Base-by-base conservation (phyloP, 805 yeast species). In the Zygoascus bituminiphila region DNA sequence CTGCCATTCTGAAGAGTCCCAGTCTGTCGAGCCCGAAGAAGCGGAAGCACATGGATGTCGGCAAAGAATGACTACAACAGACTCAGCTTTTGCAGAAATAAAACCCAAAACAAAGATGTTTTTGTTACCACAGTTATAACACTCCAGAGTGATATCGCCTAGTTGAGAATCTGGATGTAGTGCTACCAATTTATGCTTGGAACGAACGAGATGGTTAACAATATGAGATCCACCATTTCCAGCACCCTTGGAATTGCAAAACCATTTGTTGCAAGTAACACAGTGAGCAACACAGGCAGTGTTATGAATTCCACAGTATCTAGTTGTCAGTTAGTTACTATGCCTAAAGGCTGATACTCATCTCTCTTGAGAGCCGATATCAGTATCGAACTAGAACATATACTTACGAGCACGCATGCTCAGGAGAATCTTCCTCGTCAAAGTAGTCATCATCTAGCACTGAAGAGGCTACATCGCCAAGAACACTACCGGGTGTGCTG, bases 1-100 rank as follows among this genome's bases (percentile, higher is more conserved):
- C 59, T 83, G 87, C 97, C 97, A 89, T 51, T 84, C 83, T 38
- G 73, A 76, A 0, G 89, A 81, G 58, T 88, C 95, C 97, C 96
- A 89, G 58, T 82, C 80, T 63, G 84, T 87, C 54, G 83, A 81
- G 1, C 95, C 82, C 6, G 65, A 50, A 5, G 66, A 48, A 17
- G 55, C 54, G 3, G 62, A 53, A 4, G 71, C 66, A 65, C 97
- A 89, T 0, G 96, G 96, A 47, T 86, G 70, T 48, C 97, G 78
- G 66, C 97, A 89, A 43, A 89, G 65, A 39, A 88, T 75, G 4
- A 89, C 95, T 51, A 89, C 89, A 35, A 88, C 88, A 4, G 88
- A 81, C 55, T 87, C 94, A 50, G 81, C 77, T 60, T 85, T 86
- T 3, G 96, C 96, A 22, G 88, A 76, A 14, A 89, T 93, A 64